Base-by-base conservation (phyloP, 2,329 filamentous ascomycete species). In the Botrytis sinoallii region DNA sequence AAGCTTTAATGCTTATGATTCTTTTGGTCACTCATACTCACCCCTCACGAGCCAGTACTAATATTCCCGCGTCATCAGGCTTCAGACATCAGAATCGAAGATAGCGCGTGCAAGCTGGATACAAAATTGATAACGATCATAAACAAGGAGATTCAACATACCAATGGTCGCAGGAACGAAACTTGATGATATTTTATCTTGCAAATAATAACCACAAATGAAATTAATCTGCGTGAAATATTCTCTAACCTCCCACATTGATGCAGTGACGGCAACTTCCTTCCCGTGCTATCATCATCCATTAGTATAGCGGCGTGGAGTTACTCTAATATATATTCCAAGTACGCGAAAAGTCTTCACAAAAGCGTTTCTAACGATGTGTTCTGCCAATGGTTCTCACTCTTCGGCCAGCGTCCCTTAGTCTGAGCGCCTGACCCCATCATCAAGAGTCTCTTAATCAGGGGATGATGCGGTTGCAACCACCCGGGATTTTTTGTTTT, bases 311-410 rank as follows among this genome's bases (percentile, higher is more conserved):
- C 48, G 66, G 35, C 38, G 22, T 42, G 25, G 4, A 12, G 22
- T 25, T 32, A 14, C 48, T 44, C 48, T 25, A 2, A 69, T 44
- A 69, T 42, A 3, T 69, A 42, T 9, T 42, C 3, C n/a, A 44
- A 40, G 3, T 69, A 59, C 25, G 38, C 48, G 66, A 44, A 32
- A 25, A 25, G 9, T 48, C 18, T 57, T 57, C 38, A 42, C 25
- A 59, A 69, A 69, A 69, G n/a, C 66, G 66, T 57, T 57, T 69
- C 48, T 69, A 57, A 57, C 4, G 48, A 32, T 44, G 38, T 69
- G 48, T 6, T 0, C 66, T 69, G 52, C n/a, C 10, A 6, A 57
- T 69, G 66, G 16, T 32, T 69, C 66, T 69, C 35, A 20, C 48
- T 69, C 48, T 57, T 42, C 38, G 66, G 20, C 55, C 66, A 69